Conservation (phyloP, 768 basidiomycete species). For the Boletus bicolor region DNA sequence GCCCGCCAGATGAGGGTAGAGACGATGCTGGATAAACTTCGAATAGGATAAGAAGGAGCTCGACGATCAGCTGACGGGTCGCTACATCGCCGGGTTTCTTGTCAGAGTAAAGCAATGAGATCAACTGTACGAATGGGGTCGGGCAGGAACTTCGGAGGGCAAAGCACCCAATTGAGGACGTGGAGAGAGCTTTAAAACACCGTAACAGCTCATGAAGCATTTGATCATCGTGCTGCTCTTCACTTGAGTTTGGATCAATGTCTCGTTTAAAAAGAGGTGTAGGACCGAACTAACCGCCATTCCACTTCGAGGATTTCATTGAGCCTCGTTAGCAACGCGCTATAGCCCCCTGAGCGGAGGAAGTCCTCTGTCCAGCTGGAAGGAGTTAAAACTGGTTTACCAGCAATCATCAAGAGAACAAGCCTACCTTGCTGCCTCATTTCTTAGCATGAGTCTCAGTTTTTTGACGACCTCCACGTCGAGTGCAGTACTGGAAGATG, state of each 20-base stretch:
- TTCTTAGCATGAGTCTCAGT: conserved; percentile 78
- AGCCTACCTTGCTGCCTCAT: conserved; percentile 81
- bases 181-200: conserved; percentile 91
- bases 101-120: conserved; percentile 88
- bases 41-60: conserved; percentile 82
- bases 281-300: conserved; percentile 74
- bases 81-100: conserved; percentile 96
- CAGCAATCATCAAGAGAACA: neutral
- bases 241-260: conserved; percentile 46
- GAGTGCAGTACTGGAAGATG: conserved; percentile 68
- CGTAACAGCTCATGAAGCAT: conserved; percentile 87
- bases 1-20: conserved; percentile 50
- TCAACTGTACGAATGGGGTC: conserved; percentile 80
- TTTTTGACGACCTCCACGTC: conserved; percentile 89
- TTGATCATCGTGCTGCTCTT: conserved; percentile 98
- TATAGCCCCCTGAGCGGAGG: conserved; percentile 79
- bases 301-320: conserved; percentile 93
- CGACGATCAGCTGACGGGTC: conserved; percentile 86
- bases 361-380: conserved; percentile 89
- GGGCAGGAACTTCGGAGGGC: conserved; percentile 89
- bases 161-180: conserved; percentile 83
- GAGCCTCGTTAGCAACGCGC: conserved; percentile 74
- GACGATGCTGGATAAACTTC: conserved; percentile 80
- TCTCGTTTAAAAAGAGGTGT: neutral
- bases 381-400: conserved; percentile 1